phyloP scores from a whole-genome alignment of 495 filamentous ascomycete species.

The Aspergillus saccharolyticus region DNA sequence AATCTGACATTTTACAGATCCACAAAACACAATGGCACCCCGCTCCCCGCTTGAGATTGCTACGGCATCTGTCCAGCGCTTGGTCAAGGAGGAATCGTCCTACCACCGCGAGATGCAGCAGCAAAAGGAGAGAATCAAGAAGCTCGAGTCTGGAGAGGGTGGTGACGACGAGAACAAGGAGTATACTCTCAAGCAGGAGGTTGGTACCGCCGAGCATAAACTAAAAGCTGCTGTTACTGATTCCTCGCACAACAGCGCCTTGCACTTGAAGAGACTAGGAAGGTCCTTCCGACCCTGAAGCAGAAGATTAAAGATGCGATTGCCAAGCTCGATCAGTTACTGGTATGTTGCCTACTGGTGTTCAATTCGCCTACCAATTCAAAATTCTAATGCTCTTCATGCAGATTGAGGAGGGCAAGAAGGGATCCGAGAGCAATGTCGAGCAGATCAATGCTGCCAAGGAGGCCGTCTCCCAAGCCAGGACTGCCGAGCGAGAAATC shows the following conservation, averaged over 20 bases:
- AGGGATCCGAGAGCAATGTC: constrained; percentile 47
- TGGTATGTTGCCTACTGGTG: constrained; percentile 42
- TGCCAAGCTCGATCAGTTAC: constrained; percentile 58
- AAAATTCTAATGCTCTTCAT: background rate
- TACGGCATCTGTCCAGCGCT: constrained; percentile 67
- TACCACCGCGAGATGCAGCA: constrained; percentile 78
- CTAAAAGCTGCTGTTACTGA: background rate
- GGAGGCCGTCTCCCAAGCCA: constrained; percentile 58
- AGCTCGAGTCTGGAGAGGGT: constrained; percentile 48
- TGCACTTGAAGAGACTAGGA: constrained; percentile 77
- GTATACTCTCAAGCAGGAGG: constrained; percentile 79
- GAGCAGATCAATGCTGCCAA: constrained; percentile 51
- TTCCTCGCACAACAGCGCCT: constrained; percentile 49
- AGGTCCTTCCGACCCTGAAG: constrained; percentile 64
- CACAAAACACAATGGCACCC: constrained; percentile 54
- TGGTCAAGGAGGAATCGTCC: constrained; percentile 85
- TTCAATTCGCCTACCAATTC: background rate
- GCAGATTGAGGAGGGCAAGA: constrained; percentile 42
- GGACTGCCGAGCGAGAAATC: constrained; percentile 41
- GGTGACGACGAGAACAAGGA: constrained; percentile 60
- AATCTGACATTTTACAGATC: background rate
- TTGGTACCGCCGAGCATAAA: constrained; percentile 25
- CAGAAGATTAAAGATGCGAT: constrained; percentile 63
- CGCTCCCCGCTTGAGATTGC: constrained; percentile 68
- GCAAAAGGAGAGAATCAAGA: constrained; percentile 66